Percentiles rank a stretch among this genome's conserved stretches.
Evolutionary conservation across 768 basidiomycete genomes (phyloP).

Genomic region (Candolleomyces aberdarensis): DNA sequence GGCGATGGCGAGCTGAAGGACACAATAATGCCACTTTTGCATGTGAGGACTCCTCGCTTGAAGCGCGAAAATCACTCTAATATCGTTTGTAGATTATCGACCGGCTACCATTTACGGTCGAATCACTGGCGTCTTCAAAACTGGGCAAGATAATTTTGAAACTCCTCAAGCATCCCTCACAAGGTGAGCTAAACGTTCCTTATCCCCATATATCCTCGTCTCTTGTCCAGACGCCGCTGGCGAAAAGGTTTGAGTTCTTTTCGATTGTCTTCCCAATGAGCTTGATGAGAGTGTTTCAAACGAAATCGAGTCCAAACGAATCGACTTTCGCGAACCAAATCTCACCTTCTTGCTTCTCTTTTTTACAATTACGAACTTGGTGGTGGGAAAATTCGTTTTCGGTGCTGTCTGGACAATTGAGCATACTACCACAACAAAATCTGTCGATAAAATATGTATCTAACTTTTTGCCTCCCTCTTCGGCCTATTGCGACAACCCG

Average conservation of each 20-base stretch:
- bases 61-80: conserved; percentile 8
- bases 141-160: conserved; percentile 78
- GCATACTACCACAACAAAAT: conserved; percentile 27
- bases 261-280: conserved; percentile 2
- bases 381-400: conserved; percentile 4
- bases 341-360: neutral
- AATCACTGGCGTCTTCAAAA: conserved; percentile 66
- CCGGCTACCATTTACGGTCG: conserved; percentile 72
- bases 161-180: conserved; percentile 68
- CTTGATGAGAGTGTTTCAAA: neutral
- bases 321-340: neutral
- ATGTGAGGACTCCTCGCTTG: conserved; percentile 45
- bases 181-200: conserved; percentile 61
- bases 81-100: conserved; percentile 64
- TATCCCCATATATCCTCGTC: conserved; percentile 8
- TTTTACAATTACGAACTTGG: conserved; percentile 4
- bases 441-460: conserved; percentile 53
- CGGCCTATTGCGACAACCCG: conserved; percentile 14
- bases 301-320: neutral
- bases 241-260: neutral
- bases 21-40: conserved; percentile 83
- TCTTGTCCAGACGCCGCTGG: conserved; percentile 2
- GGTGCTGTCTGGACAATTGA: conserved; percentile 25
- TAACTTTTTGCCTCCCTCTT: conserved; percentile 52
- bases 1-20: conserved; percentile 57